Evolutionary conservation across 441 rosid genomes (phyloP).

Genomic region (Cnidoscolus chayamansa): DNA sequence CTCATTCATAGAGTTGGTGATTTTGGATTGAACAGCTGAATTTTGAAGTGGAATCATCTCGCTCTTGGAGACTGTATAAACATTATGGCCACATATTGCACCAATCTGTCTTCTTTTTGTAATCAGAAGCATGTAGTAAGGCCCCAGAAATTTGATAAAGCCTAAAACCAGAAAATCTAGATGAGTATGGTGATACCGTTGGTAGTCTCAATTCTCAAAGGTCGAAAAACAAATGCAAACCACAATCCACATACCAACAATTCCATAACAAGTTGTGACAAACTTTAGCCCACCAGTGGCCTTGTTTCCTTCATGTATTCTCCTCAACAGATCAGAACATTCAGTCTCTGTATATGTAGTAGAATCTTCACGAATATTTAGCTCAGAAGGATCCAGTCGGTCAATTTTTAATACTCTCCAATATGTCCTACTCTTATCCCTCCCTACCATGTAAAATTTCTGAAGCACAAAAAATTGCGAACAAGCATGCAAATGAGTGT

Average conservation of each 20-base stretch:
- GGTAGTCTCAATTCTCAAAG: constrained; percentile 2
- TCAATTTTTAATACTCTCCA: constrained; percentile 94
- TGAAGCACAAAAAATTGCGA: constrained; percentile 31
- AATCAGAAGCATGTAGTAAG: constrained; percentile 90
- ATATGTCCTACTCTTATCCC: constrained; percentile 71
- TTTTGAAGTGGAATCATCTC: constrained; percentile 76
- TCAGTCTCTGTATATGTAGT: constrained; percentile 63
- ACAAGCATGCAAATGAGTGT: not conserved
- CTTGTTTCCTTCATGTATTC: constrained; percentile 87
- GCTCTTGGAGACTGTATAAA: constrained; percentile 80
- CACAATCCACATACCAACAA: constrained; percentile 60
- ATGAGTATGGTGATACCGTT: constrained; percentile 9
- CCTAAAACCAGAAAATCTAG: constrained; percentile 41
- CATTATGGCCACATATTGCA: constrained; percentile 75
- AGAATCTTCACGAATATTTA: constrained; percentile 72
- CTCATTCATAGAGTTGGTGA: constrained; percentile 54
- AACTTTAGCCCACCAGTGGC: constrained; percentile 83
- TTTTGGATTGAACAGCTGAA: constrained; percentile 43
- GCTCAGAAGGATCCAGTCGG: constrained; percentile 65
- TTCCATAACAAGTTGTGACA: constrained; percentile 82
- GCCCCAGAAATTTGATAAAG: constrained; percentile 87
- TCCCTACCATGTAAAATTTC: constrained; percentile 92
- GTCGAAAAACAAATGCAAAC: not conserved
- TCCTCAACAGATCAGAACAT: constrained; percentile 71
- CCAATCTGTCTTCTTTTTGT: constrained; percentile 87